Percentiles rank a stretch among this genome's conserved stretches.
Evolutionary conservation across 2,329 filamentous ascomycete species (phyloP).

Genomic region (Phialemonium atrogriseum): DNA sequence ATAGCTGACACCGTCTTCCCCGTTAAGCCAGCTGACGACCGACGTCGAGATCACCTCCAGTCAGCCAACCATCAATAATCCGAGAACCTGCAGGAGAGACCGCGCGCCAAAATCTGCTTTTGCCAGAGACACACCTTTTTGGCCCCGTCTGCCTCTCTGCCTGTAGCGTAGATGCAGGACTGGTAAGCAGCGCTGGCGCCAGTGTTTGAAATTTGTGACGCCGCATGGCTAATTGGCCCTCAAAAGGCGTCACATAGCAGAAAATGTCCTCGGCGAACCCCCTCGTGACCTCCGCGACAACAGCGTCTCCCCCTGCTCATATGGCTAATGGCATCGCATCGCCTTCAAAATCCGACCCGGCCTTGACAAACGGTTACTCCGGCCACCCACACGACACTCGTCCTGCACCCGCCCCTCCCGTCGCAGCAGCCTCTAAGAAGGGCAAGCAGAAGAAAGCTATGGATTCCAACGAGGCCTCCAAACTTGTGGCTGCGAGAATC

Average conservation of each 20-base stretch:
- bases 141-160: too few species aligned
- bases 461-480: slow-evolving; percentile 83
- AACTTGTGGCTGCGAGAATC: slow-evolving; percentile 86
- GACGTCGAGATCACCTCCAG: too few species aligned
- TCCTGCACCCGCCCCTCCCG: slow-evolving; percentile 33
- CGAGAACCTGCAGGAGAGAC: too few species aligned
- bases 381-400: slow-evolving; percentile 27
- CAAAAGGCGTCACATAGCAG: too few species aligned
- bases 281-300: slow-evolving; percentile 22
- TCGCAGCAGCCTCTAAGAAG: slow-evolving; percentile 57
- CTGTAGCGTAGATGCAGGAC: too few species aligned
- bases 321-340: slow-evolving; percentile 19
- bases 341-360: slow-evolving; percentile 15
- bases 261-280: slow-evolving; percentile 29
- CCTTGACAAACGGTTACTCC: slow-evolving; percentile 24
- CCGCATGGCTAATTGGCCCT: slow-evolving; percentile 1
- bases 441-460: slow-evolving; percentile 75
- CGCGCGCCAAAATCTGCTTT: too few species aligned
- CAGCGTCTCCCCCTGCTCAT: slow-evolving; percentile 20
- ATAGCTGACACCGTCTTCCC: too few species aligned
- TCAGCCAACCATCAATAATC: too few species aligned
- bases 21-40: too few species aligned
- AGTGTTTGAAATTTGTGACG: slow-evolving; percentile 1
- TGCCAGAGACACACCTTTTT: too few species aligned
- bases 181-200: slow-evolving; percentile 1